A percentile compares a stretch with the other conserved stretches of the same genome.
Conservation (phyloP, 306 rosid species). For the Trifolium fragiferum region DNA sequence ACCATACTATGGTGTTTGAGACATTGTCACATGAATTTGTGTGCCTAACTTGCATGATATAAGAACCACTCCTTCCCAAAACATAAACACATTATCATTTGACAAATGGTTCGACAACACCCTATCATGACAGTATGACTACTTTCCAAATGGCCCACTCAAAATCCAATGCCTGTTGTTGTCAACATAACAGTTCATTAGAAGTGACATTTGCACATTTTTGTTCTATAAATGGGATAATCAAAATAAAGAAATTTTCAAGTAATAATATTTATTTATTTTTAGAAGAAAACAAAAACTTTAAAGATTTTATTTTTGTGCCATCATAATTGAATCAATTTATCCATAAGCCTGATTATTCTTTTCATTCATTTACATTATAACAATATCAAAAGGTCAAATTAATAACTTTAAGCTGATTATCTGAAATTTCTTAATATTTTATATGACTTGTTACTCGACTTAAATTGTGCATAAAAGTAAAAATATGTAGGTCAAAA, state of each 20-base stretch:
- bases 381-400: neutral
- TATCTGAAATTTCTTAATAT: too few relatives aligned
- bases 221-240: constrained; percentile 5
- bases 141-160: constrained; percentile 32
- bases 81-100: constrained; percentile 35
- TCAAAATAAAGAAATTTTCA: neutral
- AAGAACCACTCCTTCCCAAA: constrained; percentile 33
- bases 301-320: too few relatives aligned
- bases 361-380: neutral
- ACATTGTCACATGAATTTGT: constrained; percentile 41
- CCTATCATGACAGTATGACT: constrained; percentile 24
- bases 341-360: neutral
- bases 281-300: neutral
- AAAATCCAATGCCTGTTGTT: constrained; percentile 34
- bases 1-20: constrained; percentile 26
- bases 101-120: constrained; percentile 34
- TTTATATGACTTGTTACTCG: too few relatives aligned
- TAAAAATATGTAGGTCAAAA: too few relatives aligned
- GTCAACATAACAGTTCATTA: constrained; percentile 35
- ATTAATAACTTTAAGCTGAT: too few relatives aligned
- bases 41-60: constrained; percentile 41
- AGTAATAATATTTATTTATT: neutral
- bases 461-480: too few relatives aligned
- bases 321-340: too few relatives aligned
- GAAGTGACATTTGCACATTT: neutral